A percentile compares a stretch with the other conserved stretches of the same genome.
Evolutionary conservation across 805 yeast species (phyloP).

Genomic region (Candida chauliodis): DNA sequence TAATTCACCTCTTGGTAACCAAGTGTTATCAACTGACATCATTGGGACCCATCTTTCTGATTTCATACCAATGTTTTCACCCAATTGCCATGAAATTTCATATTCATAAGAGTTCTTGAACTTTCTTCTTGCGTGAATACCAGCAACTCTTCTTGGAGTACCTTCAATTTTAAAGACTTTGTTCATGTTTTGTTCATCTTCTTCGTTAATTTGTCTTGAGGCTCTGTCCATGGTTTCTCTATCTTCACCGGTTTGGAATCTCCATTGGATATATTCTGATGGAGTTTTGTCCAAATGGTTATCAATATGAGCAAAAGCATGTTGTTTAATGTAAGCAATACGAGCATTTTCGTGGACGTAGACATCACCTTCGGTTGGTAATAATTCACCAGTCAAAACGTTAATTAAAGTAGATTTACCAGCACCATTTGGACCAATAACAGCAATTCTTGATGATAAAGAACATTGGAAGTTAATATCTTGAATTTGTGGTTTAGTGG

Average conservation of each 20-base stretch:
- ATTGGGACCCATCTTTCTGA: conserved; percentile 99
- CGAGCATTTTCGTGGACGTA: conserved; percentile 99
- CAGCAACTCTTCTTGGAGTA: conserved; percentile 95
- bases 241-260: conserved; percentile 99
- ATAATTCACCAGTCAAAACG: conserved; percentile 98
- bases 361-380: conserved; percentile 98
- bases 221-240: conserved; percentile 99
- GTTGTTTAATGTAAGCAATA: conserved; percentile 99
- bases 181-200: conserved; percentile 98
- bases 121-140: conserved; percentile 95
- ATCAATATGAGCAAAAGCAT: conserved; percentile 99
- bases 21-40: conserved; percentile 99
- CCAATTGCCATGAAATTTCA: conserved; percentile 95
- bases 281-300: conserved; percentile 99
- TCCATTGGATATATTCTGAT: conserved; percentile 99
- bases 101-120: conserved; percentile 99
- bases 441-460: conserved; percentile 98
- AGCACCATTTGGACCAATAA: conserved; percentile 99
- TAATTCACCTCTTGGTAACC: conserved; percentile 95
- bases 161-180: conserved; percentile 99
- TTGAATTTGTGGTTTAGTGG: conserved; percentile 87
- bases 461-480: conserved; percentile 98
- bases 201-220: conserved; percentile 95
- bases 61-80: conserved; percentile 99
- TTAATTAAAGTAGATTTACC: conserved; percentile 99